Conservation (phyloP, 148 eudicot species). For the Limonium bicolor region DNA sequence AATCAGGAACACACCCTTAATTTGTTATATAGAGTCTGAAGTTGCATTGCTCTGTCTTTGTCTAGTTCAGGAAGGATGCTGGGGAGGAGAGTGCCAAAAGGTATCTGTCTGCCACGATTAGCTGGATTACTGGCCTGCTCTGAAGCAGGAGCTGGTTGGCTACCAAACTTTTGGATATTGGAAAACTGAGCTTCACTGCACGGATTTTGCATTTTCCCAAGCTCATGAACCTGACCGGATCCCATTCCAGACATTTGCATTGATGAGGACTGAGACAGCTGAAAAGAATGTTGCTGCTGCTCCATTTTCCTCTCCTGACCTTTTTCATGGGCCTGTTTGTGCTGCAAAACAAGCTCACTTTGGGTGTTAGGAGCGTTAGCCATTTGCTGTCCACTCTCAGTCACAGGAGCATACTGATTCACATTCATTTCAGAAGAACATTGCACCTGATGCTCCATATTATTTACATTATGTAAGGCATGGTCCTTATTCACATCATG, state of each 20-base stretch:
- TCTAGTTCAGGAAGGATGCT: conserved; percentile 78
- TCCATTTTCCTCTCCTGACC: conserved; percentile 23
- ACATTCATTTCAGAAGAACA: conserved; percentile 27
- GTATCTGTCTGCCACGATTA: conserved; percentile 57
- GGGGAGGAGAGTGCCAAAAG: conserved; percentile 83
- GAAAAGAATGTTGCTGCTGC: conserved; percentile 25
- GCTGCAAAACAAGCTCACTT: conserved; percentile 19
- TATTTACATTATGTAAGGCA: too few species aligned
- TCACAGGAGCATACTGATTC: conserved; percentile 24
- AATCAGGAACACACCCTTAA: conserved; percentile 31
- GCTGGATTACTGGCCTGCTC: conserved; percentile 28
- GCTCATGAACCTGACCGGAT: conserved; percentile 20
- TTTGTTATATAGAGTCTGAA: conserved; percentile 44
- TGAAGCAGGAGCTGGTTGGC: conserved; percentile 25
- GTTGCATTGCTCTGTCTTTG: conserved; percentile 76
- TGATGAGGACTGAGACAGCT: conserved; percentile 22
- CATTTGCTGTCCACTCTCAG: conserved; percentile 27
- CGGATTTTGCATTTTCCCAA: conserved; percentile 19
- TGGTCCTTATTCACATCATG: conserved; percentile 37
- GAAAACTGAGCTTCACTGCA: conserved; percentile 26
- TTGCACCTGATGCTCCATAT: conserved; percentile 23
- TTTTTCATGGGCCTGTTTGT: conserved; percentile 21
- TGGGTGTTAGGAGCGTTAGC: conserved; percentile 20
- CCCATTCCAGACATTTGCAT: conserved; percentile 28
- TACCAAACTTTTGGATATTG: conserved; percentile 24